Evolutionary conservation across 179 eudicot species (phyloP).

Genomic region (Vitellaria paradoxa): DNA sequence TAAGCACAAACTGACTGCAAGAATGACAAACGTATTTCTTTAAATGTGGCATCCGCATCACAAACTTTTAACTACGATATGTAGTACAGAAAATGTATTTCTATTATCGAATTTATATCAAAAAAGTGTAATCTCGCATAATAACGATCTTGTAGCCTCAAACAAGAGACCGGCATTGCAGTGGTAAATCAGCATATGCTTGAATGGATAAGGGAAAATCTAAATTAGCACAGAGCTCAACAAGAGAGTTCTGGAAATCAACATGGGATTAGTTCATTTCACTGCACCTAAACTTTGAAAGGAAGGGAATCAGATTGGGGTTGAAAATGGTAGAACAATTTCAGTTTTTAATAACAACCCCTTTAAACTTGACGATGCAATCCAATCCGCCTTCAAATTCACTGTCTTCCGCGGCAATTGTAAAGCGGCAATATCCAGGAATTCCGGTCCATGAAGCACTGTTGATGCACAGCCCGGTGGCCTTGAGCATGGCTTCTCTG

Average conservation of each 20-base stretch:
- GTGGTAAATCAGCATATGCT: neutral
- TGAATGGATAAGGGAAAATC: neutral
- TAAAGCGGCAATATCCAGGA: constrained; percentile 87
- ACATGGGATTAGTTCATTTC: neutral
- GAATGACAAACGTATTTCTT: no score
- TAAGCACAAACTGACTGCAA: no score
- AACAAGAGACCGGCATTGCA: neutral
- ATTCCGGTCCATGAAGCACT: constrained; percentile 87
- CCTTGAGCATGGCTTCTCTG: constrained; percentile 64
- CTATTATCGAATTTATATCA: no score
- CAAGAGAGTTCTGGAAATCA: neutral
- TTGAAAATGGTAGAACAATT: neutral
- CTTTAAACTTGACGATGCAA: constrained; percentile 57
- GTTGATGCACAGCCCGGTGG: constrained; percentile 83
- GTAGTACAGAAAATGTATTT: no score
- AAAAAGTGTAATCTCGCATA: neutral
- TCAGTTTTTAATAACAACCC: constrained; percentile 14
- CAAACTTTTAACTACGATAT: no score
- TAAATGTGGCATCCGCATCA: no score
- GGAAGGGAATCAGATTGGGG: neutral
- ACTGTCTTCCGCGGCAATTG: constrained; percentile 69
- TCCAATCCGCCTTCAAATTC: constrained; percentile 75
- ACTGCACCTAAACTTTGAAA: neutral
- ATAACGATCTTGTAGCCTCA: neutral
- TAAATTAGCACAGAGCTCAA: neutral